phyloP scores from a whole-genome alignment of 1,284 basidiomycete species.

The Trametes polyzona region DNA sequence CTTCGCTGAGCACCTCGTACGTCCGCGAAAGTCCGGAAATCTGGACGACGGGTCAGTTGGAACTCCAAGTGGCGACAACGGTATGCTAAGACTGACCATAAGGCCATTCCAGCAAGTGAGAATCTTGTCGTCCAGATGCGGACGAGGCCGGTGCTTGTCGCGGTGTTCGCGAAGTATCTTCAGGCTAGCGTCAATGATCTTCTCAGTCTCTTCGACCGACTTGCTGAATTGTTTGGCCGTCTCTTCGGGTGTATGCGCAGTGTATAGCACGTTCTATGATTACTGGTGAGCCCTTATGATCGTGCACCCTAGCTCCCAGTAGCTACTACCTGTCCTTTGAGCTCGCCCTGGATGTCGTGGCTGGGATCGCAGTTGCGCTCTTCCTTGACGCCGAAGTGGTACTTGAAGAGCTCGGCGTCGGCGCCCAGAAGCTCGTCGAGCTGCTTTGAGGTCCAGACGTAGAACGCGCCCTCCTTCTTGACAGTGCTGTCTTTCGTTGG shows the following conservation, averaged over 20 bases:
- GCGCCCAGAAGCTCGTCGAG: slow-evolving; percentile 40
- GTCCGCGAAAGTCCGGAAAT: slow-evolving; percentile 34
- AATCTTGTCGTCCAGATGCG: slow-evolving; percentile 51
- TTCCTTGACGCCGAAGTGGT: slow-evolving; percentile 41
- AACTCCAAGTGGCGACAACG: too few relatives aligned
- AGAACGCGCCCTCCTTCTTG: slow-evolving; percentile 49
- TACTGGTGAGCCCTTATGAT: not conserved
- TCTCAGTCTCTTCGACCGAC: slow-evolving; percentile 30
- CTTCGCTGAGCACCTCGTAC: slow-evolving; percentile 22
- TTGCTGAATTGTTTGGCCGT: slow-evolving; percentile 27
- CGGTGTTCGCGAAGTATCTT: slow-evolving; percentile 37
- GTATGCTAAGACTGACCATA: slow-evolving; percentile 37
- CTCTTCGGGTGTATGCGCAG: slow-evolving; percentile 29
- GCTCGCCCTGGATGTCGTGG: slow-evolving; percentile 46
- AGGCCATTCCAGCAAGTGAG: slow-evolving; percentile 50
- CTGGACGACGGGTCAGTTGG: slow-evolving; percentile 15
- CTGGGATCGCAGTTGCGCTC: slow-evolving; percentile 45
- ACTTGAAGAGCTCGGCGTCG: slow-evolving; percentile 37
- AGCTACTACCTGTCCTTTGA: slow-evolving; percentile 33
- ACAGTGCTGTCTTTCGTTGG: slow-evolving; percentile 33
- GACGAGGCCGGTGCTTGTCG: slow-evolving; percentile 42
- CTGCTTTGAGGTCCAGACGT: slow-evolving; percentile 44
- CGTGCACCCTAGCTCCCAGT: too few relatives aligned
- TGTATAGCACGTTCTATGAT: slow-evolving; percentile 33
- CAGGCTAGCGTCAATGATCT: slow-evolving; percentile 27